A percentile compares a stretch with the other conserved stretches of the same genome.
These are phyloP conservation scores for Cercospora janseana DNA, from an alignment of 2,329 filamentous ascomycete genomes.

Conservation along the genomic window DNA sequence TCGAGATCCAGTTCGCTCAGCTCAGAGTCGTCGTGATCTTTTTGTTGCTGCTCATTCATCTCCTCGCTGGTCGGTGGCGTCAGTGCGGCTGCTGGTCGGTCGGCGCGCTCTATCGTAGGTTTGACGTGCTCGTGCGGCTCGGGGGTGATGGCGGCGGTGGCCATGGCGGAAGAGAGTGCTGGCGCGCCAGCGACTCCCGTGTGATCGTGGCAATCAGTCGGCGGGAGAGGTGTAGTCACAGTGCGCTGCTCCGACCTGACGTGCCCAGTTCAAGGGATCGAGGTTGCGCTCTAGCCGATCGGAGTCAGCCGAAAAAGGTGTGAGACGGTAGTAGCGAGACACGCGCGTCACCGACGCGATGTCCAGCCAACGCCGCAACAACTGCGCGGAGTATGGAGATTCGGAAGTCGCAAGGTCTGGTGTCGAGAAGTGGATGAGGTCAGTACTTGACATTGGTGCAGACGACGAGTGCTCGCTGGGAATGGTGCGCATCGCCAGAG, in stretches of 20 bases:
- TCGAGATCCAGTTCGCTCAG: conserved; percentile 49
- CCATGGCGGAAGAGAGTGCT: conserved; percentile 11
- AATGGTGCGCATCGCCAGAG: not conserved
- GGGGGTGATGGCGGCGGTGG: conserved; percentile 27
- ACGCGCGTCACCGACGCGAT: not conserved
- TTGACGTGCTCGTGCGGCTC: conserved; percentile 28
- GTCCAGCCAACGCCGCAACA: too few relatives aligned
- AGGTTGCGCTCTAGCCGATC: conserved; percentile 4
- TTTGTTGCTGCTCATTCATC: conserved; percentile 44
- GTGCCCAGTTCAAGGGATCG: conserved; percentile 7
- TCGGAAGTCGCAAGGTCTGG: too few relatives aligned
- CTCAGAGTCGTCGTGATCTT: conserved; percentile 46
- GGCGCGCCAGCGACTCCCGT: conserved; percentile 21
- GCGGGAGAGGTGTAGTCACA: not conserved
- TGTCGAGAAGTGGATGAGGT: too few relatives aligned
- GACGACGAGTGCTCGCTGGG: not conserved
- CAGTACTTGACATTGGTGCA: not conserved
- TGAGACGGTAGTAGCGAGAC: conserved; percentile 2
- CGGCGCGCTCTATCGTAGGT: conserved; percentile 29
- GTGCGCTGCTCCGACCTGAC: not conserved
- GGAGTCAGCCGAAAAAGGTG: conserved; percentile 3
- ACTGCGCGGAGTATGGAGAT: not conserved
- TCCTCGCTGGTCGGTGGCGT: conserved; percentile 55
- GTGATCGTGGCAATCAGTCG: too few relatives aligned
- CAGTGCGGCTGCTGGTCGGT: conserved; percentile 40